Evolutionary conservation across 73 alveolate species (phyloP).

Genomic region (Paramecium primaurelia): DNA sequence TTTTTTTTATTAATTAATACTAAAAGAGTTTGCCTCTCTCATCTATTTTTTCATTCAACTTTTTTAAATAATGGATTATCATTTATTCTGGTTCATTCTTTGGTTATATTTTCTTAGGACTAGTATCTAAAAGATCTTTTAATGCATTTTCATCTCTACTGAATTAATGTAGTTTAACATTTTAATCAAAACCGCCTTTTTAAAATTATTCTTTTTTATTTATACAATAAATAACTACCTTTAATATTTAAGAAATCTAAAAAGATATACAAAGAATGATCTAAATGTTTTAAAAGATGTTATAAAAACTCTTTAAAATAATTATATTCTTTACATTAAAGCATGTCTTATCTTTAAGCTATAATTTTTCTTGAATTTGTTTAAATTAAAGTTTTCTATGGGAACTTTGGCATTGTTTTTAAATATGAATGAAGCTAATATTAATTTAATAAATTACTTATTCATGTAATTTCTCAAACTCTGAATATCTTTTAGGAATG

Average conservation of each 20-base stretch:
- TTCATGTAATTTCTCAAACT: conserved; percentile 6
- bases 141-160: conserved; percentile 13
- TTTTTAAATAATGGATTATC: conserved; percentile 14
- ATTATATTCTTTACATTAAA: neutral
- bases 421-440: neutral
- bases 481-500: conserved; percentile 22
- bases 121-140: neutral
- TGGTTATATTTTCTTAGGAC: conserved; percentile 9
- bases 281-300: neutral
- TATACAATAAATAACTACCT: neutral
- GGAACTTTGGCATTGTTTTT: conserved; percentile 6
- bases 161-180: neutral
- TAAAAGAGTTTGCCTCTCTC: conserved; percentile 24
- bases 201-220: neutral
- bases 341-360: neutral
- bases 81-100: neutral
- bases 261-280: neutral
- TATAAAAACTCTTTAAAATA: neutral
- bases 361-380: conserved; percentile 7
- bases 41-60: neutral
- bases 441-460: neutral
- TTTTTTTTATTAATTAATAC: neutral
- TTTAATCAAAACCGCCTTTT: conserved; percentile 23
- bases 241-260: conserved; percentile 12
- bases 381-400: neutral